A percentile compares a stretch with the other conserved stretches of the same genome.
phyloP scores from a whole-genome alignment of 73 alveolate species.

The Paramecium octaurelia region DNA sequence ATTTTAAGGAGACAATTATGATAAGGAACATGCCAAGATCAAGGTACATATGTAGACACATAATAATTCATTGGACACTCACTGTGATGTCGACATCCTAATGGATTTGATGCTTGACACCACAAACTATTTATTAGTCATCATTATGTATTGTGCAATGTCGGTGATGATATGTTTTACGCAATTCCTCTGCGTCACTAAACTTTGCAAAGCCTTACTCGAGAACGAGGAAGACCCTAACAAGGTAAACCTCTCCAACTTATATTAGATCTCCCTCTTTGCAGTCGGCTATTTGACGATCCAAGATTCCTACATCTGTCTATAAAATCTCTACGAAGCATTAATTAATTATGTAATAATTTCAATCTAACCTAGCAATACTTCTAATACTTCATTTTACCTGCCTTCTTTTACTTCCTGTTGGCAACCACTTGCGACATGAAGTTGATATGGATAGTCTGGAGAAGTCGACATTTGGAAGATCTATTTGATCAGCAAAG shows the following conservation, averaged over 20 bases:
- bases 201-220: not conserved
- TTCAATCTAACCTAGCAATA: not conserved
- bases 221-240: conserved; percentile 29
- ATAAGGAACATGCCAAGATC: not conserved
- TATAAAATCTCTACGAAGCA: not conserved
- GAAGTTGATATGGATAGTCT: conserved; percentile 34
- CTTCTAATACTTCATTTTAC: conserved; percentile 25
- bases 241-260: not conserved
- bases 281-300: not conserved
- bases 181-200: conserved; percentile 19
- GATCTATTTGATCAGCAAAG: not conserved
- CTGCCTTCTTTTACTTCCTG: conserved; percentile 35
- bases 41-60: not conserved
- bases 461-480: not conserved
- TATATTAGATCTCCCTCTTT: not conserved
- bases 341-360: not conserved
- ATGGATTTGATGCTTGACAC: not conserved
- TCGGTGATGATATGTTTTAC: conserved; percentile 44
- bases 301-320: conserved; percentile 4
- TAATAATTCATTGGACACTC: not conserved
- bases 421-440: conserved; percentile 45
- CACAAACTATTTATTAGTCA: not conserved
- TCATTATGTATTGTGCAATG: not conserved
- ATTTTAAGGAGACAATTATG: not conserved
- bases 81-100: not conserved